Conservation (phyloP, 2,329 filamentous ascomycete genomes). For the Xylariaceae sp. region DNA sequence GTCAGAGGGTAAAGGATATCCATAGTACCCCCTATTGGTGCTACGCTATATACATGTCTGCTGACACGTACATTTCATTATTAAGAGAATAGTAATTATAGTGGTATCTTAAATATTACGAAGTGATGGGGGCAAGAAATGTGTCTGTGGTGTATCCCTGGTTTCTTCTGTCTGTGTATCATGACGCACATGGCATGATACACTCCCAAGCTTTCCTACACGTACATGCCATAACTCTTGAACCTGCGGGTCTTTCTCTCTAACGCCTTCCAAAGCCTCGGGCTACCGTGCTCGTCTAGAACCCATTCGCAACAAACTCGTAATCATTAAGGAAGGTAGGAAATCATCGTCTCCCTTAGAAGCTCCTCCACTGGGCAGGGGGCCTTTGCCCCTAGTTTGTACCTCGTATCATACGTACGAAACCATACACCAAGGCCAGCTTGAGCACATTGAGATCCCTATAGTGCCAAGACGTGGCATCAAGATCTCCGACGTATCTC, state of each 20-base stretch:
- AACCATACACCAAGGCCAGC: background rate
- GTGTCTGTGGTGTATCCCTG: background rate
- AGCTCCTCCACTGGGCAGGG: background rate
- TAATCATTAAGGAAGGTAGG: slow-evolving; percentile 7
- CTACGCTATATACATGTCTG: too few species aligned
- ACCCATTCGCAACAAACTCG: slow-evolving; percentile 6
- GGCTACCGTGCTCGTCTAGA: background rate
- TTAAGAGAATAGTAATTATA: slow-evolving; percentile 8
- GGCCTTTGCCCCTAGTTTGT: background rate
- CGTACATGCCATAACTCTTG: background rate
- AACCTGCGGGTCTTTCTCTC: background rate
- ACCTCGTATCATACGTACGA: background rate
- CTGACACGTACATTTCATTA: too few species aligned
- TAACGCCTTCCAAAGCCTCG: background rate
- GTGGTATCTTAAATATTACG: background rate
- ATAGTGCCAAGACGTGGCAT: background rate
- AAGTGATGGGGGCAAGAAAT: background rate
- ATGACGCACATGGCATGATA: background rate
- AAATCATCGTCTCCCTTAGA: background rate
- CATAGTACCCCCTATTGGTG: too few species aligned
- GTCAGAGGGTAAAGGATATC: too few species aligned
- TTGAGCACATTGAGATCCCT: background rate
- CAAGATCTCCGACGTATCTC: background rate
- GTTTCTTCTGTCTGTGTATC: background rate
- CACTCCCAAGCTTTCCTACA: background rate